Base-by-base conservation (phyloP, 169 alveolate genomes). In the Ophryocystis elektroscirrha region DNA sequence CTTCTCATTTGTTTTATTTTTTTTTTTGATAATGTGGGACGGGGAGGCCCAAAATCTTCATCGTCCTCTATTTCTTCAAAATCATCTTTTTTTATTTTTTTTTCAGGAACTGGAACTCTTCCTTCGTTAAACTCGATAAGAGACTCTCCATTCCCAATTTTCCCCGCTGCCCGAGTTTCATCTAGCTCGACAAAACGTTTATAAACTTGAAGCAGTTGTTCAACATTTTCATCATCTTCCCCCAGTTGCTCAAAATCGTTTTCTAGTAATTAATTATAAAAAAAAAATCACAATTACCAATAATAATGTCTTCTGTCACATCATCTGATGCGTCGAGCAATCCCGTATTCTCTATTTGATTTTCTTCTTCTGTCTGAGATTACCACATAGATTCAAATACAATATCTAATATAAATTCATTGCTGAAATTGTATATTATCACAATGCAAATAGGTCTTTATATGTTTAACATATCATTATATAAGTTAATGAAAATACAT, bases 21-120 rank as follows among this genome's bases (percentile, higher is more conserved):
- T 59, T 46, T 35, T 54, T 45, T 43, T 68, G 67, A 48, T 68
- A 60, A 38, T 63, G 59, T 18, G 44, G 47, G 52, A 59, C 48
- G 9, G 60, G 53, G 20, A 73, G 59, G 7, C 70, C 71, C 36
- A 69, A 53, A 16, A 16, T 59, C 53, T 43, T 39, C 37, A 48
- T 51, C 35, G 48, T 61, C 41, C 39, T 44, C n/a, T 53, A 46
- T 35, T 67, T 56, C 36, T 41, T 63, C 0, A 60, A 52, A 26
- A 59, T 46, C 45, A 27, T 30, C 28, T 50, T 42, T 18, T 57
- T 44, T 7, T 23, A 29, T 19, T 59, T 56, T 16, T 32, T 27
- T 6, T 25, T 45, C 12, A 30, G 51, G 24, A 26, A 29, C 16
- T 35, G 43, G 12, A 46, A 46, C 9, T 32, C 56, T 12, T 37